Percentiles rank a stretch among this genome's conserved stretches.
These are phyloP conservation scores for Polyporus tsugae DNA, from an alignment of 1,284 basidiomycete species.

Conservation along the genomic window DNA sequence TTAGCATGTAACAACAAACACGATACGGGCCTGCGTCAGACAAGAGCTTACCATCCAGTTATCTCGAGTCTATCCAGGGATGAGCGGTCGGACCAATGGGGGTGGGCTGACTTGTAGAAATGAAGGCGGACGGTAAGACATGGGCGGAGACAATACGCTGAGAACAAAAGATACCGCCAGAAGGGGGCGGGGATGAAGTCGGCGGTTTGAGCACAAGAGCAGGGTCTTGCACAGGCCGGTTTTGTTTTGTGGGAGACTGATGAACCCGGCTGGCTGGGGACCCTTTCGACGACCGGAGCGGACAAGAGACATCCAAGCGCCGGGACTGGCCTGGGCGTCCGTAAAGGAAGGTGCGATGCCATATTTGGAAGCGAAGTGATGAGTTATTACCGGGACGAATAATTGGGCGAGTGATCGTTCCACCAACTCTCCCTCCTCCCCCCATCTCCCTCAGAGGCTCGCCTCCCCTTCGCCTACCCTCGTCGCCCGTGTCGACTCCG, in stretches of 20 bases:
- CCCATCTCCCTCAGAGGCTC: slow-evolving; percentile 13
- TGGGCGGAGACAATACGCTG: slow-evolving; percentile 27
- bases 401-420: slow-evolving; percentile 29
- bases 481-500: slow-evolving; percentile 20
- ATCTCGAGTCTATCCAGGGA: neutral
- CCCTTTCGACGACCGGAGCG: neutral
- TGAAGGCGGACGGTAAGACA: slow-evolving; percentile 23
- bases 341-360: slow-evolving; percentile 23
- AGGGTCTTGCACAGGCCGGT: neutral
- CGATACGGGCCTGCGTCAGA: slow-evolving; percentile 7
- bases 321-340: slow-evolving; percentile 19
- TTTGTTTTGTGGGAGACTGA: neutral
- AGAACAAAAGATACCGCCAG: slow-evolving; percentile 28
- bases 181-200: slow-evolving; percentile 4
- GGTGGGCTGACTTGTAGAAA: slow-evolving; percentile 28
- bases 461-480: slow-evolving; percentile 10
- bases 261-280: neutral
- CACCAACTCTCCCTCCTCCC: slow-evolving; percentile 21
- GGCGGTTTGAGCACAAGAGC: neutral
- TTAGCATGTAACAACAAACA: neutral
- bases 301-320: neutral
- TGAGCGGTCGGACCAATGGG: slow-evolving; percentile 17
- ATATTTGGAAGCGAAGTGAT: slow-evolving; percentile 26
- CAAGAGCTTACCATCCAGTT: slow-evolving; percentile 7
- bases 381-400: slow-evolving; percentile 31